These are phyloP conservation scores for Plasmodium knowlesi DNA, from an alignment of 169 alveolate genomes.

Conservation along the genomic window DNA sequence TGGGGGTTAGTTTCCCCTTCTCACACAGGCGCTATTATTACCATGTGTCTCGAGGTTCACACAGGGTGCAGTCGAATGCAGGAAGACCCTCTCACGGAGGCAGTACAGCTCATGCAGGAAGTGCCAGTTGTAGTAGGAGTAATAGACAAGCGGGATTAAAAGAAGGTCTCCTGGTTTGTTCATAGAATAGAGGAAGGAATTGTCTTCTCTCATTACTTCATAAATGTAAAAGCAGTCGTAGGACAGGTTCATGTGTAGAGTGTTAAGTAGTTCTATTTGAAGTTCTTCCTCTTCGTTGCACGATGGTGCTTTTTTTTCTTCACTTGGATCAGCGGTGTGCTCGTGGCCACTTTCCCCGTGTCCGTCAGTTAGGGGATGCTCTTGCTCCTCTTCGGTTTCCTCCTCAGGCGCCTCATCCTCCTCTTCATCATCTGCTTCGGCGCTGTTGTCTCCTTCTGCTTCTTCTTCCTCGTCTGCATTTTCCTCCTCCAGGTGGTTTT, in stretches of 20 bases:
- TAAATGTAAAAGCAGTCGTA: constrained; percentile 51
- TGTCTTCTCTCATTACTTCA: constrained; percentile 36
- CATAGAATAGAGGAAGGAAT: constrained; percentile 23
- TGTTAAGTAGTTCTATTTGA: constrained; percentile 7
- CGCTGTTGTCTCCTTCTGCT: neutral
- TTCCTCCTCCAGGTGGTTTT: neutral
- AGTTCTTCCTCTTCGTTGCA: constrained; percentile 14
- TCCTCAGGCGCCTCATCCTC: neutral
- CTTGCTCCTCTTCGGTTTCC: neutral
- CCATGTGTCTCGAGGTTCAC: neutral
- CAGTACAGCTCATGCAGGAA: constrained; percentile 16
- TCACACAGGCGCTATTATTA: neutral
- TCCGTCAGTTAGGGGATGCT: neutral
- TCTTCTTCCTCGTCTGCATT: neutral
- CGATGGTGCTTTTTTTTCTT: neutral
- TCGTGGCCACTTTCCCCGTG: neutral
- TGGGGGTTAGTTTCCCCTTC: neutral
- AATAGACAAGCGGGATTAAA: constrained; percentile 38
- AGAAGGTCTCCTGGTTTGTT: constrained; percentile 58
- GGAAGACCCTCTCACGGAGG: neutral
- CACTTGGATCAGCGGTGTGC: neutral
- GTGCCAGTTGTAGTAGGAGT: constrained; percentile 32
- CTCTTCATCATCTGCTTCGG: neutral
- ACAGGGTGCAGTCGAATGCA: neutral
- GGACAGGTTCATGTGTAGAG: constrained; percentile 37